phyloP scores from a whole-genome alignment of 441 rosid species.

The Viola pubescens region DNA sequence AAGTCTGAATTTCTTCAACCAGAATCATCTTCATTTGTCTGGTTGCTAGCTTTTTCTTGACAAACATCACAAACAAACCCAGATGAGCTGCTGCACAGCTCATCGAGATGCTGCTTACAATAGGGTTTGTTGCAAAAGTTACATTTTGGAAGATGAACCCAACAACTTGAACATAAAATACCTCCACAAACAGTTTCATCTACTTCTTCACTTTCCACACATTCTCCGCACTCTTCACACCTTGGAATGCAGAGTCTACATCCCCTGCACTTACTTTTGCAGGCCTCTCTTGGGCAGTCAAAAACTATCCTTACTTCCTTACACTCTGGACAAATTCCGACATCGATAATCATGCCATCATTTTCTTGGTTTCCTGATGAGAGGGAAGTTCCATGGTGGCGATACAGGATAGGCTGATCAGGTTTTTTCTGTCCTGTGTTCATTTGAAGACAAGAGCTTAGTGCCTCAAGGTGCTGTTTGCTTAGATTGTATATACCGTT shows the following conservation, averaged over 20 bases:
- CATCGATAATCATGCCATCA: conserved; percentile 47
- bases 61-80: conserved; percentile 57
- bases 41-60: conserved; percentile 15
- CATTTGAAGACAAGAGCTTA: conserved; percentile 38
- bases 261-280: conserved; percentile 48
- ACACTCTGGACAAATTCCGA: conserved; percentile 76
- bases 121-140: conserved; percentile 63
- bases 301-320: conserved; percentile 55
- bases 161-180: conserved; percentile 50
- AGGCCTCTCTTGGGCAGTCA: conserved; percentile 69
- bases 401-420: conserved; percentile 25
- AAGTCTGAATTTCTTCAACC: background rate
- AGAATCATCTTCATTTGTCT: no score
- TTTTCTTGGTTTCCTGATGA: conserved; percentile 21
- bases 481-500: conserved; percentile 58
- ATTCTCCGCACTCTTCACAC: conserved; percentile 61
- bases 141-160: conserved; percentile 76
- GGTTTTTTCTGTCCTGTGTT: conserved; percentile 15
- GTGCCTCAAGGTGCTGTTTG: conserved; percentile 44
- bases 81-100: conserved; percentile 14
- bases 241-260: conserved; percentile 56
- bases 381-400: conserved; percentile 21
- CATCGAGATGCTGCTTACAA: conserved; percentile 38
- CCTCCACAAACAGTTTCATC: conserved; percentile 54
- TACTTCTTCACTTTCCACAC: conserved; percentile 34